Evolutionary conservation across 2,329 filamentous ascomycete genomes (phyloP), one percentile per base, ranked within the genome.

Genomic region (Pestalotiopsis sp.): DNA sequence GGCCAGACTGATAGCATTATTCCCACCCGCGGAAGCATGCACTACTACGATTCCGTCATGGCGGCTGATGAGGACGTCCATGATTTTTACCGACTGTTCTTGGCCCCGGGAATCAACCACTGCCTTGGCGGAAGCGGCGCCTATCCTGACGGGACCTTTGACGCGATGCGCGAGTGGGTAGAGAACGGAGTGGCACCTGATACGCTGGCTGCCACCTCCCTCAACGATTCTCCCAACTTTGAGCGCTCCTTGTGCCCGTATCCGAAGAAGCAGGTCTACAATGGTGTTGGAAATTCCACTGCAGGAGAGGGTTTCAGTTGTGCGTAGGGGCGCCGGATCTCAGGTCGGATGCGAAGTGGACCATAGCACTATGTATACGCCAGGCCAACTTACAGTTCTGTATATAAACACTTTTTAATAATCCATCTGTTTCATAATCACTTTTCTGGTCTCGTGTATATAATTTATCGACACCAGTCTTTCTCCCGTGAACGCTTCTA

Each of bases 111-210:
- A 9, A 17, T 57, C 14, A 25, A 23, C 9, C 64, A 65, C 23
- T 65, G 64, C 31, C 27, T 31, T 7, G 64, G 64, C n/a, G 64
- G 64, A 4, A n/a, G 13, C 2, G 39, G 64, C 3, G 49, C 41
- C 20, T 25, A 23, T 5, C 64, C 64, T 12, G 25, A 23, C 7
- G 25, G 14, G 1, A 27, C 52, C 25, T 65, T 65, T 36, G 25
- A 36, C 11, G 20, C 38, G n/a, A 23, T 65, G 45, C 45, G 45
- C 13, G 41, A 23, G 13, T 65, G 64, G 64, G 64, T 65, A 17
- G 64, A 65, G 49, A 65, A 65, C n/a, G 64, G 64, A n/a, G 57
- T 45, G 13, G 64, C 52, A 1, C 64, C 64, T 9, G 45, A 58
- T 1, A 25, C 41, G 17, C 14, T 39, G 36, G 14, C 23, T 11